Percentiles rank a stretch among this genome's conserved stretches.
Conservation (phyloP, 805 yeast species). For the Metschnikowia similis region DNA sequence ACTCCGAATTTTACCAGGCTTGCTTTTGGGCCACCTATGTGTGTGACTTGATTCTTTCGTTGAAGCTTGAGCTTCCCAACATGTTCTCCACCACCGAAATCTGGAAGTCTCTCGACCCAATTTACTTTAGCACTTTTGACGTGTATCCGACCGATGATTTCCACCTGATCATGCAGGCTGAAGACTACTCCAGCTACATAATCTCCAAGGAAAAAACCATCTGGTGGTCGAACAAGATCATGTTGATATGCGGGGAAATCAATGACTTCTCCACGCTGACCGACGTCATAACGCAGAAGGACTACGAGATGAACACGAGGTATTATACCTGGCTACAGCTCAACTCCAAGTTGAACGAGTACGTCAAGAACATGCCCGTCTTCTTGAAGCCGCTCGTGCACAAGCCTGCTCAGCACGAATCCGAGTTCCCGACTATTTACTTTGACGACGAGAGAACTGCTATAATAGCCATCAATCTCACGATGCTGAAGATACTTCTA, state of each 20-base stretch:
- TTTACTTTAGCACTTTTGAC: conserved; percentile 17
- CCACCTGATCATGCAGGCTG: not conserved
- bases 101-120: conserved; percentile 33
- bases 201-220: conserved; percentile 16
- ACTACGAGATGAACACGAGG: conserved; percentile 20
- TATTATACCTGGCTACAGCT: conserved; percentile 27
- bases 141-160: conserved; percentile 3
- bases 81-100: conserved; percentile 29
- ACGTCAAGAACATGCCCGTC: conserved; percentile 26
- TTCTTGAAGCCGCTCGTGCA: conserved; percentile 30
- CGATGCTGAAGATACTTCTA: conserved; percentile 27
- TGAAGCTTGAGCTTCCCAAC: conserved; percentile 28
- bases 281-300: conserved; percentile 25
- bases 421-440: conserved; percentile 30
- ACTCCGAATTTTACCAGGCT: conserved; percentile 28
- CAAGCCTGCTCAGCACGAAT: conserved; percentile 20
- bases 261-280: conserved; percentile 27
- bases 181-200: conserved; percentile 8
- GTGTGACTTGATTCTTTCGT: conserved; percentile 33
- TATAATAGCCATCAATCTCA: conserved; percentile 26
- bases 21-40: conserved; percentile 36
- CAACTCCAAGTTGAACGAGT: conserved; percentile 24
- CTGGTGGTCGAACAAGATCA: conserved; percentile 37
- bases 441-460: conserved; percentile 36
- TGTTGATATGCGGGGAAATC: conserved; percentile 24